Conservation (phyloP, 805 yeast species). For the Kockiozyma suomiensis region DNA sequence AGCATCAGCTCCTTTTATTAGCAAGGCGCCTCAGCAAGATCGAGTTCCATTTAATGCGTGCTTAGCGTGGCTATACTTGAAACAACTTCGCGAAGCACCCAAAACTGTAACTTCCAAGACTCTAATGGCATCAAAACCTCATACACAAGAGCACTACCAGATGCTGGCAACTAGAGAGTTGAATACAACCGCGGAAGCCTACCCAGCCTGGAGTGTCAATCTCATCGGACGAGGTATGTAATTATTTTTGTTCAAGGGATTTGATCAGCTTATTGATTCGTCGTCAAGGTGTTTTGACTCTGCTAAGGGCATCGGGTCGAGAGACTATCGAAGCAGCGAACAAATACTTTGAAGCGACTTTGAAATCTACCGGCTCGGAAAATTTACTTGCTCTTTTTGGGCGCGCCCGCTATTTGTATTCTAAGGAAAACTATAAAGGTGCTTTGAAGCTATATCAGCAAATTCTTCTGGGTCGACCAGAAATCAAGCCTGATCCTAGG, state of each 20-base stretch:
- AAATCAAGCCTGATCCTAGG: constrained; percentile 83
- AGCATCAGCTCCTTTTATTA: constrained; percentile 15
- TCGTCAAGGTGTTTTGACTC: constrained; percentile 52
- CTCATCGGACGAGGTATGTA: constrained; percentile 59
- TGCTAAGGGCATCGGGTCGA: constrained; percentile 45
- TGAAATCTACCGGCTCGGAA: constrained; percentile 53
- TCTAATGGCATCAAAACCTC: constrained; percentile 10
- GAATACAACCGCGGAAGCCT: constrained; percentile 52
- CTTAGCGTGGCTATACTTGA: constrained; percentile 66
- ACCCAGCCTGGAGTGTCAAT: constrained; percentile 52
- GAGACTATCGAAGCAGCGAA: constrained; percentile 72
- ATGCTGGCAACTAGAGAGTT: constrained; percentile 50
- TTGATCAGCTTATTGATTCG: not conserved
- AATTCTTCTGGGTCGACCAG: constrained; percentile 72
- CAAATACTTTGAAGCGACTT: constrained; percentile 64
- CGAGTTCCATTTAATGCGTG: constrained; percentile 60
- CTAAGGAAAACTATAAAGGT: constrained; percentile 67
- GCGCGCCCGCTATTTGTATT: constrained; percentile 77
- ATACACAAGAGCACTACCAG: constrained; percentile 42
- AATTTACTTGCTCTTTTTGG: constrained; percentile 79
- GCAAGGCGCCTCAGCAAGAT: constrained; percentile 45
- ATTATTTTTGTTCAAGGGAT: not conserved
- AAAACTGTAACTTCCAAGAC: constrained; percentile 6
- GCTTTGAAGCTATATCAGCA: constrained; percentile 86
- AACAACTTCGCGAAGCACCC: constrained; percentile 42